Evolutionary conservation across 176 grass and related monocot species (phyloP).

Genomic region (Aegilops tauschii): DNA sequence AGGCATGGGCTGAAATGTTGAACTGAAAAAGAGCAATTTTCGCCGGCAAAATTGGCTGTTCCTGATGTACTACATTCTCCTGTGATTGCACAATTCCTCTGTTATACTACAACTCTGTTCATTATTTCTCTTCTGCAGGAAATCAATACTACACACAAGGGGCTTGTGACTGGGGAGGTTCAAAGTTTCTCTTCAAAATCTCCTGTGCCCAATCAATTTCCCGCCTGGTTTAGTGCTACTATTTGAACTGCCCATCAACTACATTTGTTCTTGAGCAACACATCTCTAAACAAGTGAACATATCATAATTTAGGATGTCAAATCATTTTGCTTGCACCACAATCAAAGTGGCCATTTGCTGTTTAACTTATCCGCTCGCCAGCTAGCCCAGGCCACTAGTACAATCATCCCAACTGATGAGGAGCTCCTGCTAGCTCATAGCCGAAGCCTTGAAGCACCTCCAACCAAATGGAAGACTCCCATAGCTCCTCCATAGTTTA

Average conservation of each 20-base stretch:
- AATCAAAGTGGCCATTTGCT: neutral
- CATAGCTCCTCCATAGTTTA: neutral
- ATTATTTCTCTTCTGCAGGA: neutral
- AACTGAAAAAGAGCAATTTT: neutral
- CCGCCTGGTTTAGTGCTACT: neutral
- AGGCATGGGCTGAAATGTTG: neutral
- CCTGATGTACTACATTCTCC: neutral
- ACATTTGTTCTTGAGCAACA: neutral
- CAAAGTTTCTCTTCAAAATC: neutral
- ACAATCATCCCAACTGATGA: neutral
- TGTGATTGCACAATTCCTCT: neutral
- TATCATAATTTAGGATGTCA: neutral
- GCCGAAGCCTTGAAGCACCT: neutral
- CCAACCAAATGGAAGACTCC: neutral
- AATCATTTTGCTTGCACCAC: neutral
- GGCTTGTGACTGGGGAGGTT: conserved; percentile 2
- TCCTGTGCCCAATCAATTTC: neutral
- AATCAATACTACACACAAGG: conserved; percentile 25
- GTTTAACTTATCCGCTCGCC: neutral
- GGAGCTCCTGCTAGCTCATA: neutral
- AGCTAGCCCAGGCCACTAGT: neutral
- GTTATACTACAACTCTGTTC: neutral
- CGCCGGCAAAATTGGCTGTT: neutral
- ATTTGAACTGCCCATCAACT: neutral
- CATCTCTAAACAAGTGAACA: neutral